Conservation (phyloP, 2,329 filamentous ascomycete species). For the Boeremia exigua region DNA sequence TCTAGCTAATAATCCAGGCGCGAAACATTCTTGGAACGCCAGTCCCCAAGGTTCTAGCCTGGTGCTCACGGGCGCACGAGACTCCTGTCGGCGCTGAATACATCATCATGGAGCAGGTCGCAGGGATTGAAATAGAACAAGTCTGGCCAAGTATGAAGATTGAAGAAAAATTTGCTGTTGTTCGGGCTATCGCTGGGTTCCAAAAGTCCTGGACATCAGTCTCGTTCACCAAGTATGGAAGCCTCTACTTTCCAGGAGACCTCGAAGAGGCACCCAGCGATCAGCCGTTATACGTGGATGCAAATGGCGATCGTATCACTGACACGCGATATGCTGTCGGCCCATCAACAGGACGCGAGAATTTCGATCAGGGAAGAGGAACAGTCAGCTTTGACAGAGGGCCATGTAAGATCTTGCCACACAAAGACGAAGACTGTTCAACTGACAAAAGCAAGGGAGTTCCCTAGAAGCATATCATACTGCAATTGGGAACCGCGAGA, state of each 20-base stretch:
- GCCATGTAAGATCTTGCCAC: conserved; percentile 41
- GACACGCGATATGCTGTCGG: conserved; percentile 47
- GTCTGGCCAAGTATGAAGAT: conserved; percentile 40
- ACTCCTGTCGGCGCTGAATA: conserved; percentile 44
- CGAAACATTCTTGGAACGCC: conserved; percentile 40
- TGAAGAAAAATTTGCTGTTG: conserved; percentile 29
- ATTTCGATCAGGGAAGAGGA: conserved; percentile 40
- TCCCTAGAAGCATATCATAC: conserved; percentile 37
- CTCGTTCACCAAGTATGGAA: conserved; percentile 36
- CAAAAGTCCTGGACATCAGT: conserved; percentile 42
- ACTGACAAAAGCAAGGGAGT: conserved; percentile 30
- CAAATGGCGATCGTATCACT: conserved; percentile 20
- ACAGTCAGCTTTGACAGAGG: conserved; percentile 42
- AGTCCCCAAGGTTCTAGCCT: conserved; percentile 42
- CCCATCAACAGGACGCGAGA: conserved; percentile 43
- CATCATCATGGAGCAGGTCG: conserved; percentile 40
- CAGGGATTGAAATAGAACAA: conserved; percentile 36
- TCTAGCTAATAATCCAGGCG: conserved; percentile 22
- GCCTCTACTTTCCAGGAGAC: conserved; percentile 43
- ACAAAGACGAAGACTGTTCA: conserved; percentile 9
- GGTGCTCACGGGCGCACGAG: conserved; percentile 36
- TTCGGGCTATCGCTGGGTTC: conserved; percentile 37
- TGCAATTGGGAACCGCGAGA: conserved; percentile 44
- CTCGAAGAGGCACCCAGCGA: conserved; percentile 18
- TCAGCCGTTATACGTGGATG: background rate